These are phyloP conservation scores for Neckera pumila DNA, from an alignment of 225 moss, liverwort and hornwort species.

Conservation along the genomic window DNA sequence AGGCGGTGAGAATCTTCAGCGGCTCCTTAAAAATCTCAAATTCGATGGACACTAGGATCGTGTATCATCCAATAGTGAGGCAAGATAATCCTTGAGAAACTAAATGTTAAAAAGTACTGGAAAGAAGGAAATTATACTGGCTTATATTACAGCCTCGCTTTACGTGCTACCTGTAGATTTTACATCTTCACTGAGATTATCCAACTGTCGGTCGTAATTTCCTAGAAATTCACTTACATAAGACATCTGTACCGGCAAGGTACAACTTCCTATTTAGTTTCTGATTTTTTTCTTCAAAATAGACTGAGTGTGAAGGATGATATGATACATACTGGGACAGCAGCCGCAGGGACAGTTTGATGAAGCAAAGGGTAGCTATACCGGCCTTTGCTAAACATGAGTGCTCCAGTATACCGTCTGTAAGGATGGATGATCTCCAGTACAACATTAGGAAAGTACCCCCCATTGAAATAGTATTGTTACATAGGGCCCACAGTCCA, in stretches of 20 bases:
- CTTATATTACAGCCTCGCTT: background rate
- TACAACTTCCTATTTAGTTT: background rate
- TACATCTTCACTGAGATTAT: too few relatives aligned
- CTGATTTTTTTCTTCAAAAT: background rate
- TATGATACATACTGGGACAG: background rate
- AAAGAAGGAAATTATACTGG: background rate
- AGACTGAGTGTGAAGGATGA: background rate
- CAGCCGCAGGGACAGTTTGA: background rate
- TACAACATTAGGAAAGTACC: background rate
- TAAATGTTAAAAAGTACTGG: background rate
- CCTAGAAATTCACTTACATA: background rate
- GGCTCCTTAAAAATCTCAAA: too few relatives aligned
- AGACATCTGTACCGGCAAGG: too few relatives aligned
- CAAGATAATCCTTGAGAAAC: background rate
- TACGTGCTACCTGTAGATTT: background rate
- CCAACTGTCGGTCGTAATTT: too few relatives aligned
- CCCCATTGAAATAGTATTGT: too few relatives aligned
- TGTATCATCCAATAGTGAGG: background rate
- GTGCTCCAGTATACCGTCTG: background rate
- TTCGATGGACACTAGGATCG: background rate
- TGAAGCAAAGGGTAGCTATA: background rate
- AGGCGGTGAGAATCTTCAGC: too few relatives aligned
- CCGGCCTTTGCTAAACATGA: background rate
- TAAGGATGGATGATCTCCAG: background rate
- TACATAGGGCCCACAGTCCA: too few relatives aligned